Percentiles rank a stretch among this genome's conserved stretches.
These are phyloP conservation scores for Beta macrorhiza DNA, from an alignment of 179 eudicot species.

Conservation along the genomic window DNA sequence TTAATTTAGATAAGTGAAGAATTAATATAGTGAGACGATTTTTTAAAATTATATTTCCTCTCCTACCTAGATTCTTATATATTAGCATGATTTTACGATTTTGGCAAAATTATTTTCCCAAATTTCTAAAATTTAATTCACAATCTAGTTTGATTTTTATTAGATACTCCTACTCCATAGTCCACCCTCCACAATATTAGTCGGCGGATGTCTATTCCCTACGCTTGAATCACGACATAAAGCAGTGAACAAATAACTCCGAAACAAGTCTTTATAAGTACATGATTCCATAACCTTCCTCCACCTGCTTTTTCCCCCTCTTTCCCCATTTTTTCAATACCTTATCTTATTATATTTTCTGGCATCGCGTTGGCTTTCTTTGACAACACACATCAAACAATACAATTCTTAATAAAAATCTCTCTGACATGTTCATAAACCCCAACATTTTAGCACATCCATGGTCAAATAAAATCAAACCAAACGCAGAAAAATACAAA, in stretches of 20 bases:
- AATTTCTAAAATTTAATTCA: too few species aligned
- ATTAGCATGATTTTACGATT: too few species aligned
- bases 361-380: constrained; percentile 1
- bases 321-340: background rate
- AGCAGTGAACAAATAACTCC: background rate
- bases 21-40: too few species aligned
- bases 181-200: too few species aligned
- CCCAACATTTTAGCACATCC: background rate
- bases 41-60: too few species aligned
- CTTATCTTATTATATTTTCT: background rate
- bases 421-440: background rate
- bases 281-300: constrained; percentile 19
- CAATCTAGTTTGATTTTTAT: too few species aligned
- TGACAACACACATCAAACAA: background rate
- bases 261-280: constrained; percentile 3
- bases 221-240: constrained; percentile 1
- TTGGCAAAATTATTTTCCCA: too few species aligned
- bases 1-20: too few species aligned
- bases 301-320: background rate
- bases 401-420: background rate
- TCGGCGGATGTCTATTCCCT: too few species aligned
- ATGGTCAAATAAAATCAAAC: background rate
- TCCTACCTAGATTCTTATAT: too few species aligned
- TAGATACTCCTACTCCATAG: too few species aligned
- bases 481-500: background rate